Conservation (phyloP, 352 stramenopile species). For the Globisporangium spiculum region DNA sequence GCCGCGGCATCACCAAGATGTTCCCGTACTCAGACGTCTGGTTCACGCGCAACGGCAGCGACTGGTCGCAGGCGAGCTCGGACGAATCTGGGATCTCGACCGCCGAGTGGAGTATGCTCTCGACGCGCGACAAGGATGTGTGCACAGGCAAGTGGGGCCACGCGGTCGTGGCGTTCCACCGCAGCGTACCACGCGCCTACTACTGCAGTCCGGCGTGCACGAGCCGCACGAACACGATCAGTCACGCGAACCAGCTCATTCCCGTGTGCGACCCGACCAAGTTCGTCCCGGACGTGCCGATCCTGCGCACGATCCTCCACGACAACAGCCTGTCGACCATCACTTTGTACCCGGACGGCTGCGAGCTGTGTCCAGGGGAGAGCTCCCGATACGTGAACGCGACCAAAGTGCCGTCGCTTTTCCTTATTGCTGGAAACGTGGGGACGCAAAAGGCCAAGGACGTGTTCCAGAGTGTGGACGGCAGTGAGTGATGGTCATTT, state of each 20-base stretch:
- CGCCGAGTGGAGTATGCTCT: slow-evolving; percentile 73
- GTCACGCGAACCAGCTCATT: slow-evolving; percentile 57
- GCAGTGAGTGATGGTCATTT: slow-evolving; percentile 38
- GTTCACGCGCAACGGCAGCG: slow-evolving; percentile 60
- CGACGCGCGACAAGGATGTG: slow-evolving; percentile 34
- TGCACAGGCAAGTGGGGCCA: slow-evolving; percentile 80
- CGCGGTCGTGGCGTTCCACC: slow-evolving; percentile 49
- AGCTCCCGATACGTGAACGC: slow-evolving; percentile 46
- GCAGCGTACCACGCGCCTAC: slow-evolving; percentile 45
- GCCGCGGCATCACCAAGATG: slow-evolving; percentile 71
- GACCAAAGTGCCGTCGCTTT: slow-evolving; percentile 52
- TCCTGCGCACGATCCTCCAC: slow-evolving; percentile 35
- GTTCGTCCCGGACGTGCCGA: slow-evolving; percentile 31
- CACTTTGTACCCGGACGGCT: slow-evolving; percentile 72
- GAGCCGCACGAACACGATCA: slow-evolving; percentile 43
- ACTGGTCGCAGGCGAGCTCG: slow-evolving; percentile 58
- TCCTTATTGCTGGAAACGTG: slow-evolving; percentile 68
- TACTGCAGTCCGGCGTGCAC: slow-evolving; percentile 54
- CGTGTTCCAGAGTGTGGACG: slow-evolving; percentile 61
- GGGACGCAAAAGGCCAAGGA: slow-evolving; percentile 74
- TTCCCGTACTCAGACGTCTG: slow-evolving; percentile 68
- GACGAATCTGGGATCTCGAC: slow-evolving; percentile 69
- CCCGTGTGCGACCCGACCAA: slow-evolving; percentile 44
- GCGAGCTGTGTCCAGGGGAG: slow-evolving; percentile 49
- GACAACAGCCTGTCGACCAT: slow-evolving; percentile 47